A percentile compares a stretch with the other conserved stretches of the same genome.
Conservation (phyloP, 2,329 filamentous ascomycete genomes). For the Epichloe aotearoae region DNA sequence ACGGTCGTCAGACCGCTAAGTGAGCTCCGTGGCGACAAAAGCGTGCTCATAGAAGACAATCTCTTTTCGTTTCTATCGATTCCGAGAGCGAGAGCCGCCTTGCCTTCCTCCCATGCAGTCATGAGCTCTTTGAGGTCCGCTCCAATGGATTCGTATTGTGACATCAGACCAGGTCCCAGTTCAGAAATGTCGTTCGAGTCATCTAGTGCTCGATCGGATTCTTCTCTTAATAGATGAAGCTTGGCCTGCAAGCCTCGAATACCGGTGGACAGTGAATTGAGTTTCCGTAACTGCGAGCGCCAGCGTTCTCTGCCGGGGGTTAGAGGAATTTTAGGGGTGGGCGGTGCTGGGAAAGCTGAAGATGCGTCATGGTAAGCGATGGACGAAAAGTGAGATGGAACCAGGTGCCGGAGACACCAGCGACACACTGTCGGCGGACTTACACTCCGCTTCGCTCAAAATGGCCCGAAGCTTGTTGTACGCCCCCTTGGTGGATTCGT, state of each 20-base stretch:
- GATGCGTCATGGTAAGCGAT: not conserved
- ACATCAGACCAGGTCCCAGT: constrained; percentile 64
- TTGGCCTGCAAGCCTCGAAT: constrained; percentile 91
- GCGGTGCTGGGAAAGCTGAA: constrained; percentile 37
- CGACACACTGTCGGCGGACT: constrained; percentile 18
- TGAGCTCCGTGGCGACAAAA: constrained; percentile 46
- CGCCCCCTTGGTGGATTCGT: constrained; percentile 43
- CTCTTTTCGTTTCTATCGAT: constrained; percentile 70
- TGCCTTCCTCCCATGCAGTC: constrained; percentile 78
- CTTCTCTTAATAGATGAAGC: constrained; percentile 79
- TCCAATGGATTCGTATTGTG: constrained; percentile 91
- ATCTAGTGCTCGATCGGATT: constrained; percentile 69
- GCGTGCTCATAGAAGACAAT: constrained; percentile 46
- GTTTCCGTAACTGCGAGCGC: constrained; percentile 74
- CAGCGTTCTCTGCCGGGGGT: constrained; percentile 72
- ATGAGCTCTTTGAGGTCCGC: constrained; percentile 69
- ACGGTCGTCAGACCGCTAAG: constrained; percentile 55
- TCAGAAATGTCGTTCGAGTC: constrained; percentile 60
- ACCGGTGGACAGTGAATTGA: constrained; percentile 77
- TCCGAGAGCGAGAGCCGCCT: constrained; percentile 65
- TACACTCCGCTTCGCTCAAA: constrained; percentile 68
- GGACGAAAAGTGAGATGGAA: not conserved
- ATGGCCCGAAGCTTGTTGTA: constrained; percentile 55
- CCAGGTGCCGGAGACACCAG: not conserved
- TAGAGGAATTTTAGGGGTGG: constrained; percentile 45